Percentiles rank a stretch among this genome's conserved stretches.
These are phyloP conservation scores for Stachybotrys chartarum DNA, from an alignment of 2,329 filamentous ascomycete genomes.

Conservation along the genomic window DNA sequence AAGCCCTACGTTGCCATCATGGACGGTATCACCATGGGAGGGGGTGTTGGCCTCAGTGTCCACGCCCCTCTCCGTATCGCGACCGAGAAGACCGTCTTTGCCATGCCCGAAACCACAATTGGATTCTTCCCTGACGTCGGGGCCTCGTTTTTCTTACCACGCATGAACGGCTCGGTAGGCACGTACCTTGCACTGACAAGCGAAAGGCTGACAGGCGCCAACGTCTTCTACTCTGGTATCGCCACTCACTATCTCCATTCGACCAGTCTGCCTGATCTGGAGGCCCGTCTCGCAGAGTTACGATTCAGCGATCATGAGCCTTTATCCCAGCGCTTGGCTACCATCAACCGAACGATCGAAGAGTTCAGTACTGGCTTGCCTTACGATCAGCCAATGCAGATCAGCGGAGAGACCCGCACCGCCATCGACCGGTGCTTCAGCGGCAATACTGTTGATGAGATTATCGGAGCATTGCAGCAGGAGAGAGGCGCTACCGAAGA, in stretches of 20 bases:
- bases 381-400: constrained; percentile 57
- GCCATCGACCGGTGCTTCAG: constrained; percentile 82
- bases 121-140: constrained; percentile 99
- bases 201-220: constrained; percentile 70
- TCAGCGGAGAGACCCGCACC: constrained; percentile 64
- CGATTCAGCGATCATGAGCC: constrained; percentile 73
- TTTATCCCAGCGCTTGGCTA: constrained; percentile 53
- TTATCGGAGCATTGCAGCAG: constrained; percentile 60
- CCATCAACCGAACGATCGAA: constrained; percentile 83
- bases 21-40: constrained; percentile 98
- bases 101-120: constrained; percentile 98
- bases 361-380: constrained; percentile 87
- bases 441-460: constrained; percentile 58
- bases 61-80: constrained; percentile 96
- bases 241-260: constrained; percentile 97
- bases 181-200: constrained; percentile 93
- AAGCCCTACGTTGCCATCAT: constrained; percentile 95
- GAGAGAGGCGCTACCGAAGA: constrained; percentile 44
- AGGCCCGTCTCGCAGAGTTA: constrained; percentile 81
- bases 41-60: constrained; percentile 86
- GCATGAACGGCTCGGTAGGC: constrained; percentile 78
- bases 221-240: constrained; percentile 84
- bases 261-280: constrained; percentile 71
- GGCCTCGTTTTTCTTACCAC: constrained; percentile 89
- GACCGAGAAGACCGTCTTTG: constrained; percentile 90